Conservation (phyloP, 768 basidiomycete species). For the Suillus placidus region DNA sequence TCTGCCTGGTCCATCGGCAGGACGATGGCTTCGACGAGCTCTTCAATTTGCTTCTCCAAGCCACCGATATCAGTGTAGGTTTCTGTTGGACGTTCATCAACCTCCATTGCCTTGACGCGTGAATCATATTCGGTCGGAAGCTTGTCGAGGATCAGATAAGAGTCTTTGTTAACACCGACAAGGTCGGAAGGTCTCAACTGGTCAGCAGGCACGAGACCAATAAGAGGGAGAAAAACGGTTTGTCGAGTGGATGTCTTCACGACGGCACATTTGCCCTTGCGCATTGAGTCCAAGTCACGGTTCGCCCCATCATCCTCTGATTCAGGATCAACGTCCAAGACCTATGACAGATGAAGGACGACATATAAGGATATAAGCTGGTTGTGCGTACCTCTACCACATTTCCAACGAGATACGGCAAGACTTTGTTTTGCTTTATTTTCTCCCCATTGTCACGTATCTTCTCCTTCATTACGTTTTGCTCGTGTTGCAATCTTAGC, state of each 20-base stretch:
- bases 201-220: constrained; percentile 94
- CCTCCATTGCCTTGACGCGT: constrained; percentile 99
- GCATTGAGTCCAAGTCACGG: constrained; percentile 93
- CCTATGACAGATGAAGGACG: constrained; percentile 49
- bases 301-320: constrained; percentile 94
- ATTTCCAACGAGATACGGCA: constrained; percentile 97
- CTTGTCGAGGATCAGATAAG: constrained; percentile 94
- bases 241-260: constrained; percentile 99
- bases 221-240: constrained; percentile 97
- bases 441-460: constrained; percentile 98
- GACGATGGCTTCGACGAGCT: constrained; percentile 96
- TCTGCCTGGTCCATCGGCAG: constrained; percentile 98
- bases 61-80: constrained; percentile 98
- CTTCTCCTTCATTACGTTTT: constrained; percentile 96
- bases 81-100: constrained; percentile 97
- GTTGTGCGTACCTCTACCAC: constrained; percentile 84
- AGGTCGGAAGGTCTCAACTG: constrained; percentile 90
- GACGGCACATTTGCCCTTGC: constrained; percentile 96
- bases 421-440: constrained; percentile 98
- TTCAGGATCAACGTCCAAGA: constrained; percentile 93
- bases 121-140: constrained; percentile 98
- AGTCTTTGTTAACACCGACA: constrained; percentile 99
- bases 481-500: constrained; percentile 88
- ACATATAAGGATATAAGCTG: not conserved
- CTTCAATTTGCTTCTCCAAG: constrained; percentile 98